A percentile compares a stretch with the other conserved stretches of the same genome.
phyloP scores from a whole-genome alignment of 495 filamentous ascomycete species.

The Talaromyces wortmannii region DNA sequence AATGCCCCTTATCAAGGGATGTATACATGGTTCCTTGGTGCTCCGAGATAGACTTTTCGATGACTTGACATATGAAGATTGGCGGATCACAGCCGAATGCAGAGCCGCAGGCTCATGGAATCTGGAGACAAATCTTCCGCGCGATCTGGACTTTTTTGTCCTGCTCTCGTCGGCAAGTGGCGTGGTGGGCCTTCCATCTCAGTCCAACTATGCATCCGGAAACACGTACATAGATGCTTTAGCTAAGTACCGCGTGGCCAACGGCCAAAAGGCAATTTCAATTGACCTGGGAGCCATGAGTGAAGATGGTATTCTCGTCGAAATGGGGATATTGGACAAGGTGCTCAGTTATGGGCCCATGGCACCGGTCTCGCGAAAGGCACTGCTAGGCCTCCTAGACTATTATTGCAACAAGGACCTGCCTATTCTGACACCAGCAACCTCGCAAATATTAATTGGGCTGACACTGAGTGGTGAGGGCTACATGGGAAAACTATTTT shows the following conservation, averaged over 20 bases:
- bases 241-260: conserved; percentile 8
- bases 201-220: conserved; percentile 24
- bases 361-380: neutral
- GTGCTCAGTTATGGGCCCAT: conserved; percentile 3
- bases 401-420: conserved; percentile 21
- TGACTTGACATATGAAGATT: conserved; percentile 24
- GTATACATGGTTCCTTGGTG: conserved; percentile 9
- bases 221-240: conserved; percentile 22
- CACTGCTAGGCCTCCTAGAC: conserved; percentile 22
- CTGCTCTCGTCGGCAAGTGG: conserved; percentile 4
- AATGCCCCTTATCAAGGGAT: conserved; percentile 6
- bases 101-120: conserved; percentile 42
- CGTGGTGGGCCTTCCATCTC: conserved; percentile 14
- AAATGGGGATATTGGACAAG: neutral
- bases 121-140: conserved; percentile 14
- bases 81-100: conserved; percentile 15
- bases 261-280: conserved; percentile 9
- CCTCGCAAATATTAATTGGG: conserved; percentile 18
- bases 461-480: neutral
- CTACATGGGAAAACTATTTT: neutral
- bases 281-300: conserved; percentile 21
- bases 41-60: conserved; percentile 16
- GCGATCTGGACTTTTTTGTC: conserved; percentile 11
- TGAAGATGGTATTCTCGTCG: conserved; percentile 12
- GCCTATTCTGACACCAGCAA: conserved; percentile 7